Evolutionary conservation across 257 asterid species (phyloP).

Genomic region (Plantago ovata): DNA sequence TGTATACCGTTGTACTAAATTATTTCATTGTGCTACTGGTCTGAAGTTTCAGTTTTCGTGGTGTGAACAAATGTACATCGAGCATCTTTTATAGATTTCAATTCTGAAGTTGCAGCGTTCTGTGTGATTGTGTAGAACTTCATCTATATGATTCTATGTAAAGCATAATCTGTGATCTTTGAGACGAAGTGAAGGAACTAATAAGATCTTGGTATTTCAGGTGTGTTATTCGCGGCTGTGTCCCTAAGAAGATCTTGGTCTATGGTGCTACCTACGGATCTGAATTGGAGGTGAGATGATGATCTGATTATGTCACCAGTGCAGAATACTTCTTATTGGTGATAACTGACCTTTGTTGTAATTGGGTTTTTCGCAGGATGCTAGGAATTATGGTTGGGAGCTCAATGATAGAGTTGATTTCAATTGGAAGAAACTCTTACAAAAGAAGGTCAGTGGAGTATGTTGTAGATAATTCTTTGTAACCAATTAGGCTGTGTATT

Average conservation of each 20-base stretch:
- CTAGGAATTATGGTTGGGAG: conserved; percentile 95
- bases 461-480: conserved; percentile 3
- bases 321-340: too few relatives aligned
- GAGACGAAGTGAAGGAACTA: conserved; percentile 16
- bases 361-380: conserved; percentile 56
- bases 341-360: not conserved
- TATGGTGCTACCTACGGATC: conserved; percentile 96
- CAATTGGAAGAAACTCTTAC: conserved; percentile 94
- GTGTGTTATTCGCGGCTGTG: conserved; percentile 99
- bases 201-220: conserved; percentile 36
- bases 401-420: conserved; percentile 68
- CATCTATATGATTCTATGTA: not conserved
- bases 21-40: too few relatives aligned
- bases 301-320: not conserved
- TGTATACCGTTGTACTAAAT: too few relatives aligned
- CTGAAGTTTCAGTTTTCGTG: not conserved
- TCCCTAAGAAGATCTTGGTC: conserved; percentile 97
- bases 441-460: conserved; percentile 62
- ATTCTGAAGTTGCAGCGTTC: not conserved
- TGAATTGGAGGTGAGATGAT: conserved; percentile 76
- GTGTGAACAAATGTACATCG: conserved; percentile 12
- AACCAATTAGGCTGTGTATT: conserved; percentile 9
- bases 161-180: not conserved
- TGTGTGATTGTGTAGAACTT: not conserved
- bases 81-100: not conserved